phyloP scores from a whole-genome alignment of 192 early-diverging fungal genomes.

The Coemansia reversa region DNA sequence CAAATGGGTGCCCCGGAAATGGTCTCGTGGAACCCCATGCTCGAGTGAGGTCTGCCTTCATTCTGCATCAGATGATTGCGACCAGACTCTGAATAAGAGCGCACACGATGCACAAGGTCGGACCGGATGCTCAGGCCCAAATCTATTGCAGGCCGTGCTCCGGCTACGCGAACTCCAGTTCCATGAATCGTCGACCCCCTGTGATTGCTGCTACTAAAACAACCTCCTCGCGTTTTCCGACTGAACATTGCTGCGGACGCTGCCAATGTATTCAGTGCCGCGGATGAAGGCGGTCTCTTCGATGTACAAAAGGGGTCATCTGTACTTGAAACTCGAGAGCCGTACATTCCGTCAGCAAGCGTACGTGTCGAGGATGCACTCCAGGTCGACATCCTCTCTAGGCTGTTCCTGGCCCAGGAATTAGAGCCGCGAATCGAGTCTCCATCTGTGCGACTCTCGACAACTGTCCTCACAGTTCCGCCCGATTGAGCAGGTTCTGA shows the following conservation, averaged over 20 bases:
- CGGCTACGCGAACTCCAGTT: constrained; percentile 1
- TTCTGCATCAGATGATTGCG: constrained; percentile 9
- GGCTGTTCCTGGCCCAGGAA: constrained; percentile 23
- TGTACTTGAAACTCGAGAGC: constrained; percentile 19
- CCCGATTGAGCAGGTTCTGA: constrained; percentile 9
- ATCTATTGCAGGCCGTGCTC: constrained; percentile 27
- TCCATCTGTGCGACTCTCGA: constrained; percentile 2
- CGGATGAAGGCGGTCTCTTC: constrained; percentile 24
- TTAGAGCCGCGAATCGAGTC: constrained; percentile 13
- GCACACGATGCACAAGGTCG: constrained; percentile 47
- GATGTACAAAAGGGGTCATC: constrained; percentile 27
- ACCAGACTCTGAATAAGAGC: constrained; percentile 52
- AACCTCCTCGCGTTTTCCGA: constrained; percentile 12
- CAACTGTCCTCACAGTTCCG: background rate
- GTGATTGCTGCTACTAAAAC: constrained; percentile 1
- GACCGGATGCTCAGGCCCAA: constrained; percentile 49
- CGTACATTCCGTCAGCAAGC: constrained; percentile 27
- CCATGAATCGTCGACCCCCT: background rate
- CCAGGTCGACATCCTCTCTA: constrained; percentile 53
- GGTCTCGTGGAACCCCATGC: constrained; percentile 47
- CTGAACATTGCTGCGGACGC: constrained; percentile 33
- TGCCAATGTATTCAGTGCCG: constrained; percentile 35
- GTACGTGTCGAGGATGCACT: constrained; percentile 49
- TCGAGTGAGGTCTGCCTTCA: constrained; percentile 42
- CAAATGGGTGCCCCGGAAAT: constrained; percentile 22